These are phyloP conservation scores for Alternaria burnsii DNA, from an alignment of 2,329 filamentous ascomycete species.

Conservation along the genomic window DNA sequence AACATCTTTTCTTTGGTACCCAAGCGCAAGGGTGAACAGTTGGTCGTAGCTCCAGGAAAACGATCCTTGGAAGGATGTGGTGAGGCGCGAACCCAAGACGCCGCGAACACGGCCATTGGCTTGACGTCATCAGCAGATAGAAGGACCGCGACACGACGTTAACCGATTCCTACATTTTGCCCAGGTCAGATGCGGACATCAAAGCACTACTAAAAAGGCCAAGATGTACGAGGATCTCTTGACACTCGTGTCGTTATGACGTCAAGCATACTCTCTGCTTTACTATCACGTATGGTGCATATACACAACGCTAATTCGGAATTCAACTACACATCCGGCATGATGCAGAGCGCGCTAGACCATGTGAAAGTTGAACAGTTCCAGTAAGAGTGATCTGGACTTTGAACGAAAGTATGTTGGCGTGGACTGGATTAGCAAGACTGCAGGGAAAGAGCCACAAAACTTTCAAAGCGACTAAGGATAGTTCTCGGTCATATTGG, in stretches of 20 bases:
- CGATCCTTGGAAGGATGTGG: no score
- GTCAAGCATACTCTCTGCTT: no score
- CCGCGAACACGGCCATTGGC: no score
- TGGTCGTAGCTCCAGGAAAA: no score
- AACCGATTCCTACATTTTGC: no score
- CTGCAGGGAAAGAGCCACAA: neutral
- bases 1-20: no score
- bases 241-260: accelerated
- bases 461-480: neutral
- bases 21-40: no score
- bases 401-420: neutral
- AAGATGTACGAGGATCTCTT: accelerated
- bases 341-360: neutral
- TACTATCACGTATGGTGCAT: neutral
- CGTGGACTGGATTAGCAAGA: neutral
- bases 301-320: neutral
- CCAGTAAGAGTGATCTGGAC: neutral
- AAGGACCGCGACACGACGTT: no score
- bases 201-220: no score
- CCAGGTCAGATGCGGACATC: no score
- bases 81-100: no score
- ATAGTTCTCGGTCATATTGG: neutral
- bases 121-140: no score
- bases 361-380: neutral
- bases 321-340: neutral